Conservation (phyloP, 208 protist genomes). For the Tetramitus jugosus region DNA sequence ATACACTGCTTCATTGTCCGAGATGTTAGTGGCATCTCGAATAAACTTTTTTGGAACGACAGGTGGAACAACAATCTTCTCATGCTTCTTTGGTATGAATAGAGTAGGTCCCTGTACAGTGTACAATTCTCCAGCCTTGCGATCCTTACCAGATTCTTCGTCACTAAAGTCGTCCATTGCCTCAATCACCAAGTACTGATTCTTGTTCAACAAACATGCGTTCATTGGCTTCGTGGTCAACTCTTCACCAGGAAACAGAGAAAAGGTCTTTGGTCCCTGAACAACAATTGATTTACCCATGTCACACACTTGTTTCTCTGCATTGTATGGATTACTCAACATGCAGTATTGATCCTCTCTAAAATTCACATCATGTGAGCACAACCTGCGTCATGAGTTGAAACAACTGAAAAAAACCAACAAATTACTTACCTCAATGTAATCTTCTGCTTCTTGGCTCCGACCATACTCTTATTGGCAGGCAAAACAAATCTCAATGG, state of each 20-base stretch:
- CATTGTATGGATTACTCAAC: neutral
- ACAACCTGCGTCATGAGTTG: too few relatives aligned
- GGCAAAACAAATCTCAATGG: neutral
- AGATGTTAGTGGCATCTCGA: conserved; percentile 45
- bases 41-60: too few relatives aligned
- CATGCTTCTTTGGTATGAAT: conserved; percentile 1
- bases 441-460: neutral
- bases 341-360: neutral
- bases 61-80: neutral
- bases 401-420: neutral
- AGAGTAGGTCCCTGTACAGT: neutral
- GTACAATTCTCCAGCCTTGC: neutral
- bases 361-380: too few relatives aligned
- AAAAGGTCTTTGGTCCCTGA: neutral
- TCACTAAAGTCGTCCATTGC: neutral
- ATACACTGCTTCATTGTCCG: conserved; percentile 64
- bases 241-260: neutral
- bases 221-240: neutral
- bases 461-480: neutral
- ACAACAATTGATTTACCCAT: neutral
- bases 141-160: neutral
- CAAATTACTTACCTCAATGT: too few relatives aligned
- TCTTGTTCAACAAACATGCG: neutral
- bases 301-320: neutral
- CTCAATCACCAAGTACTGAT: neutral